Percentiles rank a stretch among this genome's conserved stretches.
phyloP scores from a whole-genome alignment of 495 filamentous ascomycete genomes.

The Entonaema liquescens region DNA sequence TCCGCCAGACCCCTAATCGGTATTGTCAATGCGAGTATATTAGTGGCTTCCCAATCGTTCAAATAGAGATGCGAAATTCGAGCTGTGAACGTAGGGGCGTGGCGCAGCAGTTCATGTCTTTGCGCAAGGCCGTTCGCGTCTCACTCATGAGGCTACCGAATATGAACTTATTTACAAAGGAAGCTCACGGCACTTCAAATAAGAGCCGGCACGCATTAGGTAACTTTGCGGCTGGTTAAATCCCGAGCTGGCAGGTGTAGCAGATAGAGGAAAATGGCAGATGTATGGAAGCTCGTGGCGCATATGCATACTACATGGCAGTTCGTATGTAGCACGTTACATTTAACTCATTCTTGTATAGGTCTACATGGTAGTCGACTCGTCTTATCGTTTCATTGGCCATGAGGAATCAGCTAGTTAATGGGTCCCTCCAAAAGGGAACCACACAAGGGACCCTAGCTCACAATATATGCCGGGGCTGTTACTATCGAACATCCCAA shows the following conservation, averaged over 20 bases:
- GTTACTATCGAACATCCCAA: not conserved
- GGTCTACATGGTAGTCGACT: not conserved
- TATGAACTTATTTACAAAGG: not conserved
- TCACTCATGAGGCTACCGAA: not conserved
- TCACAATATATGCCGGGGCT: not conserved
- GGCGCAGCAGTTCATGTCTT: not conserved
- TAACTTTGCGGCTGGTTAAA: conserved; percentile 9
- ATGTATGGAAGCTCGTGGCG: conserved; percentile 4
- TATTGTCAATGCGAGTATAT: not conserved
- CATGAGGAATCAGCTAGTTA: conserved; percentile 8
- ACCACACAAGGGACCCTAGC: conserved; percentile 9
- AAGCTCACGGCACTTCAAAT: not conserved
- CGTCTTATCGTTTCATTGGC: not conserved
- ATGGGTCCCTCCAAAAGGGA: conserved; percentile 13
- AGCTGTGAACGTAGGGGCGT: not conserved
- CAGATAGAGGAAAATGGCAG: not conserved
- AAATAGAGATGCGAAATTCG: not conserved
- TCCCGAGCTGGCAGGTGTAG: conserved; percentile 10
- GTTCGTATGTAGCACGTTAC: conserved; percentile 10
- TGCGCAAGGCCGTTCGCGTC: not conserved
- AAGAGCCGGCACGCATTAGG: not conserved
- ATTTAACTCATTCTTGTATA: conserved; percentile 2
- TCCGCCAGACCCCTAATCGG: not conserved
- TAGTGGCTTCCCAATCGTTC: not conserved
- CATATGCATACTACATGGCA: conserved; percentile 2